Evolutionary conservation across 345 rosid species (phyloP).

Genomic region (Aurinia saxatilis): DNA sequence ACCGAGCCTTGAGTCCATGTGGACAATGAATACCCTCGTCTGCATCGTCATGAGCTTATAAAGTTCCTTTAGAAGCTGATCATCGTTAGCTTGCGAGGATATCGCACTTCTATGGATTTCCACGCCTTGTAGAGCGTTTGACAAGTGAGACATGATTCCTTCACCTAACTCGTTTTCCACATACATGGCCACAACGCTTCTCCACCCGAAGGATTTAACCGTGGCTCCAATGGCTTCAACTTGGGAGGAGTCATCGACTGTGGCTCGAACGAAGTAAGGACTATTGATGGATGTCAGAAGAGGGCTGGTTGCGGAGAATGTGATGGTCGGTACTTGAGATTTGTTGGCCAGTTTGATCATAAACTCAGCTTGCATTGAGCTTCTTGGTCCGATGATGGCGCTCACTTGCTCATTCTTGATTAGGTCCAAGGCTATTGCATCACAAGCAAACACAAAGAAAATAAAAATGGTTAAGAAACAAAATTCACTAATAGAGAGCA

Average conservation of each 20-base stretch:
- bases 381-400: slow-evolving; percentile 50
- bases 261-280: slow-evolving; percentile 38
- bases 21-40: slow-evolving; percentile 48
- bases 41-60: slow-evolving; percentile 45
- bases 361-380: slow-evolving; percentile 41
- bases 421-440: slow-evolving; percentile 34
- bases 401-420: slow-evolving; percentile 42
- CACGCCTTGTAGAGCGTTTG: slow-evolving; percentile 31
- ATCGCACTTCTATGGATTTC: slow-evolving; percentile 21
- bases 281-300: slow-evolving; percentile 20
- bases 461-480: background rate
- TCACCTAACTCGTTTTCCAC: slow-evolving; percentile 36
- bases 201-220: slow-evolving; percentile 40
- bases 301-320: slow-evolving; percentile 40
- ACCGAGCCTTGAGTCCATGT: slow-evolving; percentile 32
- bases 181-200: slow-evolving; percentile 31
- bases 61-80: slow-evolving; percentile 34
- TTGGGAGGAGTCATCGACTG: slow-evolving; percentile 36
- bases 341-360: slow-evolving; percentile 25
- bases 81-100: slow-evolving; percentile 29
- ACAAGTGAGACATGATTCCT: slow-evolving; percentile 35
- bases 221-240: slow-evolving; percentile 36
- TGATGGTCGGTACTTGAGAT: slow-evolving; percentile 44
- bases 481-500: no score
- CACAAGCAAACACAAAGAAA: slow-evolving; percentile 9